Conservation (phyloP, 2,329 filamentous ascomycete species). For the Calonectria multiphialidica region DNA sequence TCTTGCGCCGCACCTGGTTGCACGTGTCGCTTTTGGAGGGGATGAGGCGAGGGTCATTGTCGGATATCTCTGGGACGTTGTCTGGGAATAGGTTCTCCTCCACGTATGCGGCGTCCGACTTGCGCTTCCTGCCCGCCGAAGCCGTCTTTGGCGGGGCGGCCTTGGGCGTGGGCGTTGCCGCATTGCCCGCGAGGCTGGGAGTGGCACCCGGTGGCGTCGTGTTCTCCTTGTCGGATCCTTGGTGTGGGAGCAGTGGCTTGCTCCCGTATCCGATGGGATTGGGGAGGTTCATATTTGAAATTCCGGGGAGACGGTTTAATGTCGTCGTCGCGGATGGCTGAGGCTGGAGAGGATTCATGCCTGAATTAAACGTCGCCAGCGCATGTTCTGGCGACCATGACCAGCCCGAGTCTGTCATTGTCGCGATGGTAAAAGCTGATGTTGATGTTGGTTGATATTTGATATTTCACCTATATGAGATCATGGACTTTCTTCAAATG, state of each 20-base stretch:
- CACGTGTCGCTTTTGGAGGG: slow-evolving; percentile 33
- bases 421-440: not conserved
- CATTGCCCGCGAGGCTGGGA: not conserved
- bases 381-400: slow-evolving; percentile 13
- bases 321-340: not conserved
- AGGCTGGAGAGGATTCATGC: not conserved
- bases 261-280: not conserved
- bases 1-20: slow-evolving; percentile 41
- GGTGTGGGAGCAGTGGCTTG: not conserved
- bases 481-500: not conserved
- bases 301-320: too few relatives aligned
- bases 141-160: not conserved
- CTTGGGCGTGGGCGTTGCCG: not conserved
- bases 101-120: slow-evolving; percentile 31
- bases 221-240: slow-evolving; percentile 7
- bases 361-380: not conserved
- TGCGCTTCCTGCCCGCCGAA: slow-evolving; percentile 35
- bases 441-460: not conserved
- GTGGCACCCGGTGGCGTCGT: not conserved
- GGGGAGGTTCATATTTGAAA: not conserved
- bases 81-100: slow-evolving; percentile 37
- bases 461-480: not conserved
- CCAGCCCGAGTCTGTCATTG: slow-evolving; percentile 12
- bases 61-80: slow-evolving; percentile 33
- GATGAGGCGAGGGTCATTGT: slow-evolving; percentile 32